Evolutionary conservation across 768 basidiomycete genomes (phyloP), one percentile per base, ranked within the genome.

Genomic region (Boletus edulis): DNA sequence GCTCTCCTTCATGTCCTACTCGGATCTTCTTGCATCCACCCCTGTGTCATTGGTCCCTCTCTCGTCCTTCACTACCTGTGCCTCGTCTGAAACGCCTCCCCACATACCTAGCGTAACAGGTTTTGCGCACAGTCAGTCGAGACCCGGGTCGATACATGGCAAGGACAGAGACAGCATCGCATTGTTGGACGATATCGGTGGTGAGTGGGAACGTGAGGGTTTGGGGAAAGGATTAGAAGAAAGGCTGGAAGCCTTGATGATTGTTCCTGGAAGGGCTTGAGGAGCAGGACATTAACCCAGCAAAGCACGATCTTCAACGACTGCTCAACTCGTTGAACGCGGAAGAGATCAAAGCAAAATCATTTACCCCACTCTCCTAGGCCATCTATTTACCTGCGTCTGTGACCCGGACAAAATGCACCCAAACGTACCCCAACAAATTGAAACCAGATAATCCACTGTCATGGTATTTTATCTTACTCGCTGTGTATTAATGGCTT

Each of bases 171-270:
- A 76, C 54, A 76, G 73, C 20, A 68, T 78, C 35, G 74, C 72
- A 9, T 54, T 84, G 59, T 61, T 83, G 45, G 86, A 86, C 61
- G 86, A 87, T 43, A 72, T 81, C 1, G 89, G 90, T 10, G 90
- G 91, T 0, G 93, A 94, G 71, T 95, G 91, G 91, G 88, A 91
- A 59, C 74, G 91, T 2, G 89, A 91, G 61, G 92, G 92, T 0
- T 68, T 95, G 24, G 92, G 93, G 0, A 81, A 74, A 55, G 92
- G 93, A 0, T 69, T 95, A 46, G 93, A 90, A 70, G 92, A 94
- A 74, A 74, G 92, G 52, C 68, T 95, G 50, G 92, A 94, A 63
- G 78, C 75, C 31, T 65, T 83, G 59, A 77, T 78, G 73, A 62
- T 63, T 20, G 49, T 66, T 34, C 68, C 67, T 27, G 64, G 62